These are phyloP conservation scores for Cryptosporidium ubiquitum DNA, from an alignment of 169 alveolate genomes.

Conservation along the genomic window DNA sequence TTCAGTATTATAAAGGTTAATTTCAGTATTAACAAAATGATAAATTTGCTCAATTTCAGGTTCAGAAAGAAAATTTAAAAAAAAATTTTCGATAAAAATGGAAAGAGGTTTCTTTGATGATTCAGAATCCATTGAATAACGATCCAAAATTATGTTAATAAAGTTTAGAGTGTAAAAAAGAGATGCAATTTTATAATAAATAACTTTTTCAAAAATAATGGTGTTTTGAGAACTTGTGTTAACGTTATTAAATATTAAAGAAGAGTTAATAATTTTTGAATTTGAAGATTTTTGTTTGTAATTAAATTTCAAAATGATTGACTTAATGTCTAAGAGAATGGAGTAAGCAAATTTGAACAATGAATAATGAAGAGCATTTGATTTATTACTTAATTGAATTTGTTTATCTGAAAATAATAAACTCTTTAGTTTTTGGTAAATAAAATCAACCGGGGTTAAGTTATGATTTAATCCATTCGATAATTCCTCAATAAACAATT, in stretches of 20 bases:
- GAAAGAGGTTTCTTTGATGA: background rate
- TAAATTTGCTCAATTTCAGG: slow-evolving; percentile 16
- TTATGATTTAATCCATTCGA: slow-evolving; percentile 1
- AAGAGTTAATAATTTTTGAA: background rate
- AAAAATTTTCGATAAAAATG: slow-evolving; percentile 27
- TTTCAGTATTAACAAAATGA: background rate
- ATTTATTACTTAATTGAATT: background rate
- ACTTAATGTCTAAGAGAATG: background rate
- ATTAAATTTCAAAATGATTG: background rate
- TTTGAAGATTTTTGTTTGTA: background rate
- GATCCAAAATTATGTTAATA: slow-evolving; percentile 8
- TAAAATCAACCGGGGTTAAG: background rate
- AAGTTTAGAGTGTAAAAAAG: slow-evolving; percentile 32
- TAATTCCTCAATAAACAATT: slow-evolving; percentile 6
- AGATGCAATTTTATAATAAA: slow-evolving; percentile 32
- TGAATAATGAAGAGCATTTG: background rate
- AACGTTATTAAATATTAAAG: background rate
- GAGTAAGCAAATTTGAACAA: background rate
- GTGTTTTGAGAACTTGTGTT: background rate
- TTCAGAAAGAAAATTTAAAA: background rate
- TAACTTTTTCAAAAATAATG: background rate
- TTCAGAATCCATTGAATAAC: background rate
- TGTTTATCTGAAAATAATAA: background rate
- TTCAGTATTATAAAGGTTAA: background rate
- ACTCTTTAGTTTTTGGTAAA: background rate